Evolutionary conservation across 1,284 basidiomycete species (phyloP).

Genomic region (Sanguinoderma infundibulare): DNA sequence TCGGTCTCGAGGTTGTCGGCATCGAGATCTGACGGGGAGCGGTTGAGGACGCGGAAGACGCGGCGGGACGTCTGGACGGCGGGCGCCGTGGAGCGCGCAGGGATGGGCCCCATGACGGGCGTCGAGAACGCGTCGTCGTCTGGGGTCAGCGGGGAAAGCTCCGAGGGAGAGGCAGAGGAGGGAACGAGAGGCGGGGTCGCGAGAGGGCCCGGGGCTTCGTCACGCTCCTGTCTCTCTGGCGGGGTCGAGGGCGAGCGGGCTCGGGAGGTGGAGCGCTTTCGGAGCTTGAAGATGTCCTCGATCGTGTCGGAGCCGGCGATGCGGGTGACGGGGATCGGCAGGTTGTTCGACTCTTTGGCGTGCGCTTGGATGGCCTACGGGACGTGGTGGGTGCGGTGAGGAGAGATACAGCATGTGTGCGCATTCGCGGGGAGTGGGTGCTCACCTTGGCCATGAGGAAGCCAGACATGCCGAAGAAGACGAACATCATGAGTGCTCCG

Average conservation of each 20-base stretch:
- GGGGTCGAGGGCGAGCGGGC: neutral
- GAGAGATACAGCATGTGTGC: neutral
- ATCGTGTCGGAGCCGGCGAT: neutral
- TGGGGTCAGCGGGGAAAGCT: neutral
- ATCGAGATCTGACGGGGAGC: neutral
- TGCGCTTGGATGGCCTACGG: neutral
- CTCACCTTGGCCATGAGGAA: neutral
- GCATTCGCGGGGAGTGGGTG: too few relatives aligned
- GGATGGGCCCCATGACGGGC: neutral
- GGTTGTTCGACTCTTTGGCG: neutral
- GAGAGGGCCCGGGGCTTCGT: neutral
- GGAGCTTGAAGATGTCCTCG: conserved; percentile 2
- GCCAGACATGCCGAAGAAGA: neutral
- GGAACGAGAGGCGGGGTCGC: neutral
- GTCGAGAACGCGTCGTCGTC: neutral
- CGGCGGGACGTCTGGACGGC: neutral
- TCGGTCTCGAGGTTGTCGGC: conserved; percentile 7
- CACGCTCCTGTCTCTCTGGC: neutral
- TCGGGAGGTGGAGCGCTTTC: neutral
- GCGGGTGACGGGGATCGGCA: conserved; percentile 1
- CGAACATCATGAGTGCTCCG: neutral
- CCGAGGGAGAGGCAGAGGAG: neutral
- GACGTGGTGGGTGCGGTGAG: neutral
- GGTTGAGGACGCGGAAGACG: neutral
- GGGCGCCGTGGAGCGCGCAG: neutral